Evolutionary conservation across 2,329 filamentous ascomycete species (phyloP), one percentile per base, ranked within the genome.

Genomic region (Bipolaris victoriae): DNA sequence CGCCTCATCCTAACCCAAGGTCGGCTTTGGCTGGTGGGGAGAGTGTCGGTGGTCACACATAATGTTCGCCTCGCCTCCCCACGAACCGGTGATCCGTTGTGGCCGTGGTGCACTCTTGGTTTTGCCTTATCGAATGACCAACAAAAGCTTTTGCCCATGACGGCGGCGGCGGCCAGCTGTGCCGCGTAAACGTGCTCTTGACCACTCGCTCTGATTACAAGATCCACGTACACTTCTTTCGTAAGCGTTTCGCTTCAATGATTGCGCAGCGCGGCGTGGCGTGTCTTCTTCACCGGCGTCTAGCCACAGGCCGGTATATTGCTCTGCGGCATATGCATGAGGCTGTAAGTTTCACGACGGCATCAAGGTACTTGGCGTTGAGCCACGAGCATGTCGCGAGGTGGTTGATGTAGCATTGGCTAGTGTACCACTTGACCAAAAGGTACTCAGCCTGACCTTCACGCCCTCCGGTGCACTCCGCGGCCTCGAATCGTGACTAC

Each of bases 101-200:
- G 57, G 49, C 53, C 55, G 36, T 60, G 62, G 33, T 49, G 55
- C 61, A 55, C 57, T 62, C 55, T 57, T 65, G 57, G 58, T 68
- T 57, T 66, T 57, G 60, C 64, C 61, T 61, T 64, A 68, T 68
- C 65, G 63, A 70, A 69, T 69, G 61, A 68, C 61, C 55, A 60
- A 63, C 29, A 67, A 60, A 46, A 58, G 49, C 49, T 43, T 43
- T 51, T 55, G 53, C 55, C 54, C 60, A 54, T 29, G 35, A 54
- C 29, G 43, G 40, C 47, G 40, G 39, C 39, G 36, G 26, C 54
- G 53, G 46, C 58, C 53, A 47, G 41, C 59, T 47, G 55, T 58
- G 58, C 59, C 60, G 57, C 63, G 58, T 54, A 62, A 36, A 48
- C 58, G 49, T 63, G 56, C 61, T 63, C 63, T 64, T 67, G 58